Evolutionary conservation across 768 basidiomycete genomes (phyloP).

Genomic region (Suillus variegatus): DNA sequence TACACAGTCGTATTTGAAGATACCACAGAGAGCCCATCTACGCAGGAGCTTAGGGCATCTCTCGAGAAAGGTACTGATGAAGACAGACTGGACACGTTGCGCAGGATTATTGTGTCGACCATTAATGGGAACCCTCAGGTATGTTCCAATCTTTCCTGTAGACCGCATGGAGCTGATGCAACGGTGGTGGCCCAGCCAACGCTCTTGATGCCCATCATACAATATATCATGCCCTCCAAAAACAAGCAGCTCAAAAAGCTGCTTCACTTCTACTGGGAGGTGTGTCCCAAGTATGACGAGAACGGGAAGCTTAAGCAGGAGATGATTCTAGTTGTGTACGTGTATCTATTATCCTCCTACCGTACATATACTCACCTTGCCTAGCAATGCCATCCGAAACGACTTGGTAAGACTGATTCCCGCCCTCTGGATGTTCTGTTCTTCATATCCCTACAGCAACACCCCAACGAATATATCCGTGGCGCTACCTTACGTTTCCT

Average conservation of each 20-base stretch:
- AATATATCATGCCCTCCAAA: conserved; percentile 58
- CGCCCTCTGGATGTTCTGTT: neutral
- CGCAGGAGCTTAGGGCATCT: neutral
- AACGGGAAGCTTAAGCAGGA: conserved; percentile 98
- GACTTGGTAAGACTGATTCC: neutral
- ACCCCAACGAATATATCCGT: neutral
- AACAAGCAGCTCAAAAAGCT: conserved; percentile 96
- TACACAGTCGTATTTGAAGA: neutral
- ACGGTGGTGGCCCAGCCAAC: neutral
- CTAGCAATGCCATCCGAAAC: conserved; percentile 59
- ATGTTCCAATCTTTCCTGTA: conserved; percentile 23
- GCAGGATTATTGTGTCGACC: neutral
- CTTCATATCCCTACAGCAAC: neutral
- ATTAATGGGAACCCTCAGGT: conserved; percentile 39
- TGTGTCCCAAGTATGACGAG: conserved; percentile 98
- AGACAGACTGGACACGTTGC: neutral
- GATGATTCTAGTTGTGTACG: conserved; percentile 98
- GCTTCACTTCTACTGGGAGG: conserved; percentile 95
- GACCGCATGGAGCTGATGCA: neutral
- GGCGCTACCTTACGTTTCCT: conserved; percentile 28
- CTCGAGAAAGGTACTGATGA: neutral
- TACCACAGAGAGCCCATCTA: neutral
- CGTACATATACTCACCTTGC: conserved; percentile 14
- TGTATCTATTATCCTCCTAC: conserved; percentile 21
- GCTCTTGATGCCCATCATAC: neutral